Evolutionary conservation across 306 rosid species (phyloP), one percentile per base, ranked within the genome.

Genomic region (Begonia fuchsioides): DNA sequence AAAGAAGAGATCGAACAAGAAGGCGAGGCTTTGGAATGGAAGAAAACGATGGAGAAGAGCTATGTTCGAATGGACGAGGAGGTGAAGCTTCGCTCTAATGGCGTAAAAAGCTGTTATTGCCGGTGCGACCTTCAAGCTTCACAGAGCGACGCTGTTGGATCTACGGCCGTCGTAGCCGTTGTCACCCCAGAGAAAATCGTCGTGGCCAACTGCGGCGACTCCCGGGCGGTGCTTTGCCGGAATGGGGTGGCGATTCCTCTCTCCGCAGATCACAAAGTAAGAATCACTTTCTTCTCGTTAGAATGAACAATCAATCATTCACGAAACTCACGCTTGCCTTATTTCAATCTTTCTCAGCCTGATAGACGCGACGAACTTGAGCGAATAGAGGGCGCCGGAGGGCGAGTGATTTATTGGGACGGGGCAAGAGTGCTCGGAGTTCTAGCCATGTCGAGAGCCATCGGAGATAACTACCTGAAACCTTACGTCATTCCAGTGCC

Each of bases 331-430:
- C 35, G 7, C 1, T 26, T 26, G 35, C 35, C 35, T 26, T 26
- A 26, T 26, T 26, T 4, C 35, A 6, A 26, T 8, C 51, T 14
- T 1, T 3, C 10, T 9, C 88, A 87, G 94, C 96, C 97, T 1
- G 97, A 84, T 56, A 78, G 97, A 8, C 85, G 92, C 13, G 95
- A 90, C 41, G 97, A 90, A 44, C 35, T 84, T 74, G 49, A 50
- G 12, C 84, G 97, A 11, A 86, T 84, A 12, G 72, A 84, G 63
- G 77, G 74, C 0, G 77, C 78, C 0, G 97, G 97, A 9, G 97
- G 97, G 39, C 82, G 92, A 7, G 95, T 90, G 63, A 84, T 90
- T 10, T 74, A 76, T 43, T 84, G 97, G 97, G 94, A 90, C 10
- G 97, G 90, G 0, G 47, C 97, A 0, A 58, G 97, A 56, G 97